Conservation (phyloP, 2,329 filamentous ascomycete species). For the Akanthomyces dipterigenus region DNA sequence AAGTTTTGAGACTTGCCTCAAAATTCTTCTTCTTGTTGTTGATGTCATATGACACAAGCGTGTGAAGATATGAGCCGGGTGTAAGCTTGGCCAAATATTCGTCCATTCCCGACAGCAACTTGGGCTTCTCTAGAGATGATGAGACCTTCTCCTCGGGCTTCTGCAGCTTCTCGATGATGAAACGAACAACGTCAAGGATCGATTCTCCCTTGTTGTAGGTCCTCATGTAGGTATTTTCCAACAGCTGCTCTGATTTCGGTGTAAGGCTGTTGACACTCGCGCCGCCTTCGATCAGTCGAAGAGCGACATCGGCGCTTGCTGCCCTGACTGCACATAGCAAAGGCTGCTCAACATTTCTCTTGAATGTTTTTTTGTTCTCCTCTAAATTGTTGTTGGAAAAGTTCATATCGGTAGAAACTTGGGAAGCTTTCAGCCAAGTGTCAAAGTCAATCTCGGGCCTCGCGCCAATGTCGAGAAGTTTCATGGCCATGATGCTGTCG, state of each 20-base stretch:
- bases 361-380: conserved; percentile 42
- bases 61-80: conserved; percentile 55
- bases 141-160: conserved; percentile 11
- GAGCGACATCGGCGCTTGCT: conserved; percentile 38
- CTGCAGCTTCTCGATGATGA: conserved; percentile 43
- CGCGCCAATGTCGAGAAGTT: conserved; percentile 59
- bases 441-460: conserved; percentile 54
- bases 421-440: conserved; percentile 53
- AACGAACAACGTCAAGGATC: conserved; percentile 54
- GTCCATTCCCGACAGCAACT: conserved; percentile 33
- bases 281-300: conserved; percentile 55
- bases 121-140: conserved; percentile 13
- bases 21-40: conserved; percentile 25
- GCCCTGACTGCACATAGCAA: conserved; percentile 52
- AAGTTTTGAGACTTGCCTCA: conserved; percentile 24
- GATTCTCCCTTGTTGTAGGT: conserved; percentile 35
- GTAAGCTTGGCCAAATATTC: conserved; percentile 47
- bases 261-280: conserved; percentile 59
- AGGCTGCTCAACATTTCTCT: conserved; percentile 51
- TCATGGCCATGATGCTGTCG: conserved; percentile 46
- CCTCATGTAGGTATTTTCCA: conserved; percentile 27
- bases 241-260: conserved; percentile 26
- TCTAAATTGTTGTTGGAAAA: conserved; percentile 32
- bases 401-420: conserved; percentile 33
- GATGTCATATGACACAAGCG: conserved; percentile 38